Percentiles rank a stretch among this genome's conserved stretches.
These are phyloP conservation scores for Eucalyptus albens DNA, from an alignment of 345 rosid species.

Conservation along the genomic window DNA sequence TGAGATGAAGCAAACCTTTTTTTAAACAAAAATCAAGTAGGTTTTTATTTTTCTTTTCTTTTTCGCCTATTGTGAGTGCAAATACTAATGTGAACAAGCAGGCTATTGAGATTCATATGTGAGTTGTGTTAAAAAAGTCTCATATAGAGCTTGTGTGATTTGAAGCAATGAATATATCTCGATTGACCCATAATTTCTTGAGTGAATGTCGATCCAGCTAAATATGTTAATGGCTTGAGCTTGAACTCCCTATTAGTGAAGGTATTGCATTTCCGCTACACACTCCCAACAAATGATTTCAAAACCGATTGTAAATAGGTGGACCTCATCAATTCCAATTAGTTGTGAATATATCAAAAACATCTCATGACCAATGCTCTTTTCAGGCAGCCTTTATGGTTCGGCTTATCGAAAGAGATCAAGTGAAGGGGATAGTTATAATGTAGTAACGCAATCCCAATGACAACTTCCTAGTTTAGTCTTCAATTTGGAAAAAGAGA, in stretches of 20 bases:
- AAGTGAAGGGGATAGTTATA: background rate
- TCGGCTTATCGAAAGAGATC: background rate
- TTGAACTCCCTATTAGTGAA: background rate
- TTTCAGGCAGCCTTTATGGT: background rate
- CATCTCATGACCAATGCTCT: background rate
- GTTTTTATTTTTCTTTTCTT: too few relatives aligned
- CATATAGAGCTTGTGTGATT: background rate
- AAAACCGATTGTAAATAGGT: background rate
- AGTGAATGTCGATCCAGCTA: rapidly evolving
- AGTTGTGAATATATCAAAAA: background rate
- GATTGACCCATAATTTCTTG: background rate
- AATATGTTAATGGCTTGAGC: background rate
- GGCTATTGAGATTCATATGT: background rate
- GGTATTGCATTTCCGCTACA: background rate
- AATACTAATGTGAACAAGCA: too few relatives aligned
- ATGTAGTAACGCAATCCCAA: background rate
- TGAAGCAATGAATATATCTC: rapidly evolving
- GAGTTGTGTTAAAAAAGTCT: too few relatives aligned
- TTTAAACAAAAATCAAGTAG: background rate
- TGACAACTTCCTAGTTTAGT: background rate
- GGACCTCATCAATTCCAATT: background rate
- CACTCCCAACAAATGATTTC: background rate
- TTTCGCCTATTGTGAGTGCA: background rate
- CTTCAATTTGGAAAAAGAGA: background rate
- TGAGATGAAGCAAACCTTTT: background rate